Conservation (phyloP, 2,329 filamentous ascomycete species). For the Arthrobotrys pseudoclavata region DNA sequence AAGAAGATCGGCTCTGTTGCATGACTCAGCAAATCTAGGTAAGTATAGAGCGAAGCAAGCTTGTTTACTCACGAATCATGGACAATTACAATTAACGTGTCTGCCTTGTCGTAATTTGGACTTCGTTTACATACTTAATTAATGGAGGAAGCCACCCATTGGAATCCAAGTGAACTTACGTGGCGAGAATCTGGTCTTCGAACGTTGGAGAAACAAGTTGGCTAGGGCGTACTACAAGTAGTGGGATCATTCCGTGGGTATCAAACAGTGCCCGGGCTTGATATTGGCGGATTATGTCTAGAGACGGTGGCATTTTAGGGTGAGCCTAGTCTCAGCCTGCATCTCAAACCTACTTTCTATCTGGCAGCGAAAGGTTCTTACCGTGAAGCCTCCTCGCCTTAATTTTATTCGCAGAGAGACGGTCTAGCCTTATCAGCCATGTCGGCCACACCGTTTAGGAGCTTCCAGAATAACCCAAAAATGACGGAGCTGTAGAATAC, state of each 20-base stretch:
- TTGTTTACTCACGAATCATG: slow-evolving; percentile 81
- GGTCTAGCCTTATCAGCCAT: slow-evolving; percentile 56
- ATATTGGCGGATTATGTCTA: slow-evolving; percentile 80
- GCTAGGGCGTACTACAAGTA: slow-evolving; percentile 81
- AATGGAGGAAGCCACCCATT: not conserved
- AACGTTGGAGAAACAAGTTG: slow-evolving; percentile 77
- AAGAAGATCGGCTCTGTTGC: slow-evolving; percentile 39
- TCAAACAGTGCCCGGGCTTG: slow-evolving; percentile 80
- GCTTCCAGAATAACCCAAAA: not conserved
- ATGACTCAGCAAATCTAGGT: not conserved
- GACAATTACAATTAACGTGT: slow-evolving; percentile 83
- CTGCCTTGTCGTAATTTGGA: slow-evolving; percentile 75
- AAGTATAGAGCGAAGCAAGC: not conserved
- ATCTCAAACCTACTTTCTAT: not conserved
- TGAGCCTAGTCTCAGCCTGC: slow-evolving; percentile 24
- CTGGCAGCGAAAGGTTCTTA: slow-evolving; percentile 24
- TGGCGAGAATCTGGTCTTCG: slow-evolving; percentile 87
- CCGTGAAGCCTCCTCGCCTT: slow-evolving; percentile 47
- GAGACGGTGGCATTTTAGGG: slow-evolving; percentile 57
- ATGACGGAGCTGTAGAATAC: slow-evolving; percentile 1
- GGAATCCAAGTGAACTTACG: slow-evolving; percentile 67
- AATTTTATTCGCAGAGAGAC: slow-evolving; percentile 56
- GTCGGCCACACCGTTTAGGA: slow-evolving; percentile 5
- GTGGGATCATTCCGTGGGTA: slow-evolving; percentile 80
- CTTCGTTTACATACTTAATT: slow-evolving; percentile 65